A percentile compares a stretch with the other conserved stretches of the same genome.
Conservation (phyloP, 495 filamentous ascomycete species). For the Aspergillus bridgeri region DNA sequence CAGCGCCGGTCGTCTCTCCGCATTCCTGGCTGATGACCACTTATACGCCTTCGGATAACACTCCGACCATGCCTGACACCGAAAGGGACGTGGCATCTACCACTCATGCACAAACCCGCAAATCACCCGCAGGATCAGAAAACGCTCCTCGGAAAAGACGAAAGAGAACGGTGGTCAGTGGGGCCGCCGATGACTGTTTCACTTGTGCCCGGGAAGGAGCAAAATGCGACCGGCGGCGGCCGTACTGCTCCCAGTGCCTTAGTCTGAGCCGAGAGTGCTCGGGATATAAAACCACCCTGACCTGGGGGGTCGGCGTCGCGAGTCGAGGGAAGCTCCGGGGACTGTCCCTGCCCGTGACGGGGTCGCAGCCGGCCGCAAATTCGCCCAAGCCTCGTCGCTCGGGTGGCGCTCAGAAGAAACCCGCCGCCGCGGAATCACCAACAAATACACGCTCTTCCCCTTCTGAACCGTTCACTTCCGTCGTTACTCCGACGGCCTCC, state of each 20-base stretch:
- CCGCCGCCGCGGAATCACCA: neutral
- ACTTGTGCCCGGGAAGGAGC: conserved; percentile 78
- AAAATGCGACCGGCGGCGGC: conserved; percentile 87
- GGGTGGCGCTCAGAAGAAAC: neutral
- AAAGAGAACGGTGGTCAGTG: conserved; percentile 81
- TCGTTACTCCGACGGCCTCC: neutral
- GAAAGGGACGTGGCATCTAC: conserved; percentile 20
- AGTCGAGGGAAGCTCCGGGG: conserved; percentile 94
- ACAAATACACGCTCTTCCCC: neutral
- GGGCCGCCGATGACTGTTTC: conserved; percentile 94
- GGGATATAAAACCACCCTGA: conserved; percentile 95
- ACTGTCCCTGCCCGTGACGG: conserved; percentile 73
- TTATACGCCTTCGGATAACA: conserved; percentile 5
- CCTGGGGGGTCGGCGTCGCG: conserved; percentile 96
- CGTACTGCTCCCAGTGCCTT: conserved; percentile 93
- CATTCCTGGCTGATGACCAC: conserved; percentile 7
- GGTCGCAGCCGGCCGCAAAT: conserved; percentile 22
- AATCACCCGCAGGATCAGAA: conserved; percentile 15
- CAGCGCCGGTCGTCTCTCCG: conserved; percentile 18
- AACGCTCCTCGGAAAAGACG: conserved; percentile 67
- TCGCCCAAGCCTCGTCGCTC: conserved; percentile 14
- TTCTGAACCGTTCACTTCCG: neutral
- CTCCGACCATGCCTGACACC: neutral
- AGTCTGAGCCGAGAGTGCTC: conserved; percentile 90
- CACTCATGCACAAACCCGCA: conserved; percentile 29